Evolutionary conservation across 106 monocot genomes (phyloP), one percentile per base, ranked within the genome.

Genomic region (Dendrobium nobile): DNA sequence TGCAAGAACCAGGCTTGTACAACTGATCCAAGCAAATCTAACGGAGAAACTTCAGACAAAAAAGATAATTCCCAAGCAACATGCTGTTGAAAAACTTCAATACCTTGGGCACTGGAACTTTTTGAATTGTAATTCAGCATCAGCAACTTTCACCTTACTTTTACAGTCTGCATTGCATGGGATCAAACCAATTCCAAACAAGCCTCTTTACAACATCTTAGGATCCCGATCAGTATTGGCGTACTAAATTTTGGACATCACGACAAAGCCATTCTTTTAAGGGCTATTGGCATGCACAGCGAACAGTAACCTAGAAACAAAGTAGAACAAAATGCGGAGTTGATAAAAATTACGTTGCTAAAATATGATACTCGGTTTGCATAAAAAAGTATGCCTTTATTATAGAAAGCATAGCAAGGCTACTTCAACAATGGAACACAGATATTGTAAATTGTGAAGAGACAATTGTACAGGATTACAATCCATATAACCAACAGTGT

Each of bases 231-330:
- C 92, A 73, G 78, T 70, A n/a, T 72, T 67, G 77, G 33, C 42
- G 77, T 92, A 92, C 61, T n/a, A 84, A 75, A 79, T 84, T 85
- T 54, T 76, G 83, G 24, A 86, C 92, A 84, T 88, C 89, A 81
- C 88, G 88, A 22, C 96, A 97, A 76, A 85, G 59, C 92, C 89
- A 94, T 26, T 97, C 94, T 90, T 83, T 89, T 94, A 47, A 94
- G n/a, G 73, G 42, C 78, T 90, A 70, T 86, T 82, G n/a, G 72
- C 96, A 94, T 61, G 83, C 72, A 88, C 96, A 96, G 27, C 96
- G 96, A 44, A 88, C 85, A 54, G 84, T 88, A 64, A 91, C 96
- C 96, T 96, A 58, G 51, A 72, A 84, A 80, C 24, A 22, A 22
- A 64, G 26, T 22, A 64, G n/a, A 64, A 64, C 26, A 64, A 64